Base-by-base conservation (phyloP, 1,139 yeast genomes). In the Suzukiozyma palmioleophila region DNA sequence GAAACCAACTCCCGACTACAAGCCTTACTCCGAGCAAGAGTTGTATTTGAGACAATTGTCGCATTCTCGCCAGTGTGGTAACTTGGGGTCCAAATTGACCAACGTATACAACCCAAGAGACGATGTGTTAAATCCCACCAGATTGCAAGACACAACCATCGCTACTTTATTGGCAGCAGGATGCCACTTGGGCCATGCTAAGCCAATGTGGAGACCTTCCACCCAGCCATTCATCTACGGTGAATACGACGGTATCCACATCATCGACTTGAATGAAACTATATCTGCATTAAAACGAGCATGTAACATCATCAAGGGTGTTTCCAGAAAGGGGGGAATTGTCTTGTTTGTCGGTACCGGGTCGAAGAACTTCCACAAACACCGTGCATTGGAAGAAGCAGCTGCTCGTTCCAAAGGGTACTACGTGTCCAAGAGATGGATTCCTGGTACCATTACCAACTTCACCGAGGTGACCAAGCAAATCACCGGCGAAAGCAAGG, bases 361-460 rank as follows among this genome's bases (percentile, higher is more conserved):
- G 9, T 70, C 85, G 39, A 78, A 80, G 40, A 90, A 89, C 40
- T 58, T 64, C 60, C 71, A 67, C 39, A 94, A 86, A 54, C 79
- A 79, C 50, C 74, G 84, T 44, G 75, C 88, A 1, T 77, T 92
- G 38, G 84, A 83, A 54, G 79, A 75, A 46, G 96, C 96, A 6
- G 95, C 97, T 3, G 66, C 71, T 40, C 77, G 95, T 53, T 71
- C 82, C 39, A 73, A 77, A 43, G 96, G 95, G 10, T 88, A 80
- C 63, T 88, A 84, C 54, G 92, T 92, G 25, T 76, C 86, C 31
- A 76, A 79, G 39, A 79, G 92, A 58, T 92, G 98, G 98, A 79
- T 87, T 42, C 96, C 97, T 2, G 98, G 98, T 49, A 85, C 95
- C 21, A 73, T 92, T 50, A 89, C 97, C 37, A 92, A 92, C 64